Evolutionary conservation across 495 filamentous ascomycete species (phyloP), one percentile per base, ranked within the genome.

Genomic region (Sabuloglossum arenarium): DNA sequence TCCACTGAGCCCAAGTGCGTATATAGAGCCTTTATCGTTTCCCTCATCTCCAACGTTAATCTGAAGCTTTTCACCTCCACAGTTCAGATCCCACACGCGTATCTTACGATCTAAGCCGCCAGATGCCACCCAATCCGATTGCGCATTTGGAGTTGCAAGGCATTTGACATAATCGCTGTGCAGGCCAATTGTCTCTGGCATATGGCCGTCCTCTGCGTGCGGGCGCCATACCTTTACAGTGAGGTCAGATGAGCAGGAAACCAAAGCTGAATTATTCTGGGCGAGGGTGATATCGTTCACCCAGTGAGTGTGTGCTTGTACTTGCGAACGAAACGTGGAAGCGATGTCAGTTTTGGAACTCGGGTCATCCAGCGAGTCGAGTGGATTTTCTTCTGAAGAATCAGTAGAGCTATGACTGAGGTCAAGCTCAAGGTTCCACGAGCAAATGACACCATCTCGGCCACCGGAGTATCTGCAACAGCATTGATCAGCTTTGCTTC

Each of bases 221-320:
- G 91, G 91, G 58, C 89, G 79, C 91, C 91, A 98, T 65, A 94
- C 73, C 67, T 93, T 87, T 51, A 98, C 90, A 10, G 86, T 89
- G 30, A 93, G 81, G 68, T 98, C 91, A 12, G 93, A 96, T 4
- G 91, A 97, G 23, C 88, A 90, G 11, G 93, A 94, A 8, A 96
- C 85, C 11, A 98, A 72, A 6, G 87, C 87, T 19, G 80, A 76
- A 65, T 94, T 86, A 52, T 82, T 79, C 61, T 88, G 76, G 28
- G 84, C 81, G 55, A 97, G 78, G n/a, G 81, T 79, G 58, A 98
- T 86, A 63, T 97, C 90, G 65, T 97, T 97, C 66, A 98, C 84
- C 91, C 91, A 97, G 68, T 97, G 90, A 28, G 89, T 97, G 66
- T 98, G 91, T 12, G 91, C 93, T 63, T 96, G 88, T n/a, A 89